Conservation (phyloP, 176 grass and related monocot genomes). For the Carex parvula region DNA sequence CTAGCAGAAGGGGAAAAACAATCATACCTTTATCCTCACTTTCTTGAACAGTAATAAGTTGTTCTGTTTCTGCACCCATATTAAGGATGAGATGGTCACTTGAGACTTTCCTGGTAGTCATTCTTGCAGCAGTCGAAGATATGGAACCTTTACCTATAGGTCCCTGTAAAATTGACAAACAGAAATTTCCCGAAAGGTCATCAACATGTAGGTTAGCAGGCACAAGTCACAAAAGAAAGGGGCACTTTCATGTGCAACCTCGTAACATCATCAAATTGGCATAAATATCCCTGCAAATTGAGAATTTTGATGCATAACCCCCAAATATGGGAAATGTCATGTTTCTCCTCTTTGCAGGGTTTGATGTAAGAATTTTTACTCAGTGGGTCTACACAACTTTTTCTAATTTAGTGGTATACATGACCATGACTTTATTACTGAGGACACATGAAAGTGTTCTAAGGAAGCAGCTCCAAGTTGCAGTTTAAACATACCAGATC, state of each 20-base stretch:
- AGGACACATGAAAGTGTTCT: neutral
- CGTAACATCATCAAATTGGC: neutral
- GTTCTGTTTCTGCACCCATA: constrained; percentile 66
- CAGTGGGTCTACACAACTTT: neutral
- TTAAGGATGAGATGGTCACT: constrained; percentile 89
- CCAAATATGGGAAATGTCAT: neutral
- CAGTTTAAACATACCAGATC: constrained; percentile 59
- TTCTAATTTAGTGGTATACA: neutral
- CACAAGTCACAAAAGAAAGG: neutral
- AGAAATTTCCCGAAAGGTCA: neutral
- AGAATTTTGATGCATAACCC: constrained; percentile 5
- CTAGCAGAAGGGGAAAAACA: neutral
- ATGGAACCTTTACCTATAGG: constrained; percentile 51
- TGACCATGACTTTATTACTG: neutral
- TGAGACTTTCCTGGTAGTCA: constrained; percentile 74
- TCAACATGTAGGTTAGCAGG: neutral
- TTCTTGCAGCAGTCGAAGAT: constrained; percentile 45
- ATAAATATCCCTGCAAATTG: neutral
- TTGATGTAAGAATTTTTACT: neutral
- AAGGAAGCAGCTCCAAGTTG: constrained; percentile 4
- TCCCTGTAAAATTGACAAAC: constrained; percentile 47
- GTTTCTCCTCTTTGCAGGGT: no score
- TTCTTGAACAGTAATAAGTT: constrained; percentile 62
- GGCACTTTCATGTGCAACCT: neutral
- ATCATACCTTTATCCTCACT: constrained; percentile 78